These are phyloP conservation scores for Seiridium unicorne DNA, from an alignment of 2,329 filamentous ascomycete genomes.

Conservation along the genomic window DNA sequence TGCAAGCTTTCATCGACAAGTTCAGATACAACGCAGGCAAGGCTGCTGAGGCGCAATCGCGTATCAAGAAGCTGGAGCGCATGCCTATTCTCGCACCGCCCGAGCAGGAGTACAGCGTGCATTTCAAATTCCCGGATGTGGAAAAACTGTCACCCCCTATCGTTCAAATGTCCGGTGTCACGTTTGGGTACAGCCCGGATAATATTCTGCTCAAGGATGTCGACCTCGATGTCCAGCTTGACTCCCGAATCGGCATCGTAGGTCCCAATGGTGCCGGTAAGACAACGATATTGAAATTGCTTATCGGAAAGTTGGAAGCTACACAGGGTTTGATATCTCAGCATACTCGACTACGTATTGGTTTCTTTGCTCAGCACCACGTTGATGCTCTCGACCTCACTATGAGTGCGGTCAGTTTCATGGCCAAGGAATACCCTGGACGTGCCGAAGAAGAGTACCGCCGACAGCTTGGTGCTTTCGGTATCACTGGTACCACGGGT, in stretches of 20 bases:
- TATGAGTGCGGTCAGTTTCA: conserved; percentile 88
- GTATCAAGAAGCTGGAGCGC: conserved; percentile 98
- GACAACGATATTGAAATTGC: conserved; percentile 96
- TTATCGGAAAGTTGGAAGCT: conserved; percentile 80
- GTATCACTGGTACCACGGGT: conserved; percentile 90
- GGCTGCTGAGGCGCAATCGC: conserved; percentile 94
- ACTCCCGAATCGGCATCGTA: conserved; percentile 98
- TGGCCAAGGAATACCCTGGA: conserved; percentile 88
- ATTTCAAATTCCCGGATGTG: conserved; percentile 96
- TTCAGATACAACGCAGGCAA: conserved; percentile 99
- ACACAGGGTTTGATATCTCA: conserved; percentile 81
- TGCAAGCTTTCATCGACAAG: conserved; percentile 99
- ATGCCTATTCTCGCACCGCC: conserved; percentile 91
- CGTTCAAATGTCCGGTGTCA: conserved; percentile 92
- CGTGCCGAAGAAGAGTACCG: conserved; percentile 96
- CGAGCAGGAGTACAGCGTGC: conserved; percentile 91
- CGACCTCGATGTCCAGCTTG: conserved; percentile 94
- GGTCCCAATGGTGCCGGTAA: conserved; percentile 98
- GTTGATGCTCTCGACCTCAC: conserved; percentile 93
- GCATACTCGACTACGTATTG: conserved; percentile 83
- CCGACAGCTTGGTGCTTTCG: conserved; percentile 86
- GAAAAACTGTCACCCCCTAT: conserved; percentile 97
- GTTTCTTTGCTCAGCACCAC: conserved; percentile 98
- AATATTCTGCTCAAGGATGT: conserved; percentile 80
- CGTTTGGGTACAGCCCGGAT: conserved; percentile 83